Evolutionary conservation across 1,284 basidiomycete species (phyloP), one percentile per base, ranked within the genome.

Genomic region (Moesziomyces antarcticus): DNA sequence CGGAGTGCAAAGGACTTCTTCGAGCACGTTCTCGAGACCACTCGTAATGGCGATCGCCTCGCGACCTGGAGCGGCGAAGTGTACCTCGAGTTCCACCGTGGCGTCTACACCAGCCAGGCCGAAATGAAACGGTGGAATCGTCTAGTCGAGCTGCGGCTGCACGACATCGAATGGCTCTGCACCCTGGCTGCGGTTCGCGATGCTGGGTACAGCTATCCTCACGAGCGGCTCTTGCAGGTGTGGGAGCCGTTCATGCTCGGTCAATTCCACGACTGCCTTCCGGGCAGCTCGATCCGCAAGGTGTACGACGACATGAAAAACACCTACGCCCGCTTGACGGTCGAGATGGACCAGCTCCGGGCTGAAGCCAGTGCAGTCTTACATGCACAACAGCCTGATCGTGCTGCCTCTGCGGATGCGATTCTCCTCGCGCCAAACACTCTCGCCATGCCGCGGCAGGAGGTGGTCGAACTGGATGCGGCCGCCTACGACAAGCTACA

Each of bases 41-140:
- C 91, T 6, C 86, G 89, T 13, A 87, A 87, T 45, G 96, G 94
- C 0, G 88, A 86, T 65, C 90, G 86, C 49, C 86, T 98, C 50
- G 94, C 95, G 1, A 94, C 93, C 66, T 98, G 96, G 94, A 90
- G 67, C 24, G 88, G 85, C 7, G 84, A 85, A 61, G 42, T 56
- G 24, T 77, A 62, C 64, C 90, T 97, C 44, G 96, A 99, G 87
- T 91, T 94, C 73, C 78, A 88, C 79, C 82, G 87, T 43, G 87
- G 87, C 50, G 63, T 73, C 57, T 79, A 76, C 56, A 86, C 85
- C 5, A 85, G 83, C 13, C 86, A 87, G 60, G 92, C 91, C n/a
- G 93, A 92, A 5, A 97, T 97, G 87, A 99, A 99, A 88, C 93
- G 91, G 84, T 93, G 94, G 14, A 99, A 99, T 84, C 88, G 96